Conservation (phyloP, 164 flowering plant species). For the Liriodendron chinense region DNA sequence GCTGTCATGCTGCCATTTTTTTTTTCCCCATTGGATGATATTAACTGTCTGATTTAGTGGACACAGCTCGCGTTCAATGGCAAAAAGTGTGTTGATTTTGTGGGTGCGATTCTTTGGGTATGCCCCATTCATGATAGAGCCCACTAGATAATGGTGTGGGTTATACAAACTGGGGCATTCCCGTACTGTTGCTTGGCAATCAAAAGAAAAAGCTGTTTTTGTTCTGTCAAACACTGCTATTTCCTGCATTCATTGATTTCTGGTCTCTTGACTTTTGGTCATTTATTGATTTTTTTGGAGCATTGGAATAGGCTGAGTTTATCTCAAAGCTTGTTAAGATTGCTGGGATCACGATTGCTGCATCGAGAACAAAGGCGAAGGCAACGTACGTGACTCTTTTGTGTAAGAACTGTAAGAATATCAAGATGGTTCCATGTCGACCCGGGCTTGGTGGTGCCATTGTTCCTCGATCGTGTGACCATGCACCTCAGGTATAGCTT, state of each 20-base stretch:
- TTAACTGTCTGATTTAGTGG: too few relatives aligned
- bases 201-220: neutral
- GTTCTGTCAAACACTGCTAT: neutral
- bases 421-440: conserved; percentile 75
- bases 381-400: conserved; percentile 87
- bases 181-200: neutral
- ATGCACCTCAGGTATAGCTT: conserved; percentile 68
- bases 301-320: conserved; percentile 32
- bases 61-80: too few relatives aligned
- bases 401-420: conserved; percentile 87
- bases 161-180: neutral
- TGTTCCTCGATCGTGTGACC: conserved; percentile 94
- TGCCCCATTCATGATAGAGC: neutral
- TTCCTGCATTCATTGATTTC: neutral
- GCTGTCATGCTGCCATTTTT: too few relatives aligned
- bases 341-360: conserved; percentile 90
- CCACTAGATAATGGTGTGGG: neutral
- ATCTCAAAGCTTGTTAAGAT: conserved; percentile 90
- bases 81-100: neutral
- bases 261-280: neutral
- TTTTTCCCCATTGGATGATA: too few relatives aligned
- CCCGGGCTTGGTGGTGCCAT: conserved; percentile 99
- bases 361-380: conserved; percentile 95
- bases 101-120: neutral
- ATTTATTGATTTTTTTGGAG: neutral